These are phyloP conservation scores for Atkinsonella texensis DNA, from an alignment of 2,329 filamentous ascomycete species.

Conservation along the genomic window DNA sequence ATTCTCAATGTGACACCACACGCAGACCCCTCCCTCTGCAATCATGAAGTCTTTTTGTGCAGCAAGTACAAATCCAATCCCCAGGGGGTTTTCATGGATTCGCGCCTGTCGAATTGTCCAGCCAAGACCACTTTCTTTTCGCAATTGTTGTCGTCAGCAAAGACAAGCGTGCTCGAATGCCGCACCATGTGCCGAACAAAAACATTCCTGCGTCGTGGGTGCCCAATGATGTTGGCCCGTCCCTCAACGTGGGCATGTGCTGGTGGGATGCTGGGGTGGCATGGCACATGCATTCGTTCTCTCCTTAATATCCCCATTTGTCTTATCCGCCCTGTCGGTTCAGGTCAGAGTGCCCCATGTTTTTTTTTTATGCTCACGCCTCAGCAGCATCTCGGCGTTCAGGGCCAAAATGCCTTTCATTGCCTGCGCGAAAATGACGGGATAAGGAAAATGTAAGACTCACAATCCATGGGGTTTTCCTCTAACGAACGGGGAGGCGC, in stretches of 20 bases:
- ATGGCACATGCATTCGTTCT: neutral
- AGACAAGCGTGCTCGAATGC: neutral
- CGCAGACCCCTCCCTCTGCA: neutral
- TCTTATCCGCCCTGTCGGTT: neutral
- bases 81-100: neutral
- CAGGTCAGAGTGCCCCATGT: neutral
- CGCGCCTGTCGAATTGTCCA: neutral
- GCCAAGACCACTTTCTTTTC: neutral
- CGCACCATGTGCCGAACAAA: neutral
- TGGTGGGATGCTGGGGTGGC: neutral
- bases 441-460: neutral
- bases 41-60: neutral
- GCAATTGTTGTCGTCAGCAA: neutral
- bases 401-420: neutral
- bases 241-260: constrained; percentile 3
- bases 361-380: too few relatives aligned
- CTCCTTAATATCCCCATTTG: too few relatives aligned
- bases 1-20: neutral
- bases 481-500: too few relatives aligned
- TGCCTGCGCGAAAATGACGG: neutral
- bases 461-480: neutral
- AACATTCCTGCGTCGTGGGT: neutral
- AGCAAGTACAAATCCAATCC: neutral
- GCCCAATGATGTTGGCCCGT: constrained; percentile 1
- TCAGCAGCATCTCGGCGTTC: neutral